Conservation (phyloP, 2,329 filamentous ascomycete species). For the Sarocladium kiliense region DNA sequence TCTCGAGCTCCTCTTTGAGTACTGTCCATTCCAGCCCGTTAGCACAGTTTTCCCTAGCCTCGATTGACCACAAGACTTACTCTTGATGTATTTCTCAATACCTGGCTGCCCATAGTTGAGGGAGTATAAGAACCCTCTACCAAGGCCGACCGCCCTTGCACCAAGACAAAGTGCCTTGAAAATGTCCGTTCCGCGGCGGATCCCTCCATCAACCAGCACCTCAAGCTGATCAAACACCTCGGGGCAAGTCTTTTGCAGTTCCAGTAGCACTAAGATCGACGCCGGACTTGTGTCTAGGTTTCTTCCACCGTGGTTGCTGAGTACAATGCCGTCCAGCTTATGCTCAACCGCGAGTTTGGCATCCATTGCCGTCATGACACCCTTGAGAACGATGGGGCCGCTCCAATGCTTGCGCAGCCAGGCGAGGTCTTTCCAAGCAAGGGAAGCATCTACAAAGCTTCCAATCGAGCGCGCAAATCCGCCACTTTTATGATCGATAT, state of each 20-base stretch:
- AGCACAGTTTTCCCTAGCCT: background rate
- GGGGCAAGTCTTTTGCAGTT: slow-evolving; percentile 57
- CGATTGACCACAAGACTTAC: slow-evolving; percentile 29
- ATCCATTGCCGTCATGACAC: slow-evolving; percentile 24
- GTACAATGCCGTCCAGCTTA: slow-evolving; percentile 62
- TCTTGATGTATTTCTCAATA: slow-evolving; percentile 45
- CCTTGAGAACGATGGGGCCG: slow-evolving; percentile 32
- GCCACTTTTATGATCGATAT: slow-evolving; percentile 50
- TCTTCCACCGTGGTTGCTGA: slow-evolving; percentile 67
- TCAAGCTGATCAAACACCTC: slow-evolving; percentile 55
- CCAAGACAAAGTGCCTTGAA: slow-evolving; percentile 63
- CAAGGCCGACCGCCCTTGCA: slow-evolving; percentile 58
- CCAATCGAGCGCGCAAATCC: slow-evolving; percentile 52
- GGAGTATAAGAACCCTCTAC: slow-evolving; percentile 54
- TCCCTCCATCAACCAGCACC: slow-evolving; percentile 60
- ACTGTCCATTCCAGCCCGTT: slow-evolving; percentile 10
- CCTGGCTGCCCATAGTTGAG: slow-evolving; percentile 57
- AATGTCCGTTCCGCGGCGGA: slow-evolving; percentile 61
- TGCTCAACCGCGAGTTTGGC: slow-evolving; percentile 42
- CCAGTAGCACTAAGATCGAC: slow-evolving; percentile 37
- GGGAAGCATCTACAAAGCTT: slow-evolving; percentile 50
- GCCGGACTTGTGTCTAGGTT: slow-evolving; percentile 35
- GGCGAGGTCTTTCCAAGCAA: slow-evolving; percentile 57
- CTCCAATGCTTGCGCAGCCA: slow-evolving; percentile 50
- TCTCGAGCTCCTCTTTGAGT: slow-evolving; percentile 56